Evolutionary conservation across 495 filamentous ascomycete species (phyloP).

Genomic region (Hypoxylon trugodes): DNA sequence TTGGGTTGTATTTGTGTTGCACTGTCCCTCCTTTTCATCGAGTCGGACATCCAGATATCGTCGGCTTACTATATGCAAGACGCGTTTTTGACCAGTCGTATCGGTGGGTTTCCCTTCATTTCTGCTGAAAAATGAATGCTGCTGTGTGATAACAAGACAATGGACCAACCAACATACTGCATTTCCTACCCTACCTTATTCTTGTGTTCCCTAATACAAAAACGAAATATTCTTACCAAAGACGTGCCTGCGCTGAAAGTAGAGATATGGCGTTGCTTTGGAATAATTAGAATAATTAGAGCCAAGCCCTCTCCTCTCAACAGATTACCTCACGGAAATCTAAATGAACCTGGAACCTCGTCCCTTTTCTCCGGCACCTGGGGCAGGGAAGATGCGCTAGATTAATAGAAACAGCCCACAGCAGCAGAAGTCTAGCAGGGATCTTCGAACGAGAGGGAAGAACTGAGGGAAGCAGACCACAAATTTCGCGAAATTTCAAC

Average conservation of each 20-base stretch:
- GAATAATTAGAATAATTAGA: background rate
- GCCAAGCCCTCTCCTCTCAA: conserved; percentile 17
- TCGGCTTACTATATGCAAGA: conserved; percentile 14
- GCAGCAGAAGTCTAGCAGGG: conserved; percentile 18
- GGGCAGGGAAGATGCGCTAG: conserved; percentile 21
- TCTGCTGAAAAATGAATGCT: background rate
- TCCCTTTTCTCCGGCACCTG: conserved; percentile 40
- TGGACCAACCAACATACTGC: background rate
- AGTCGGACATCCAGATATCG: conserved; percentile 6
- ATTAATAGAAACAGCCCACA: too few relatives aligned
- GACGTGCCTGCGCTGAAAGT: background rate
- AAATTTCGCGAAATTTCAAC: conserved; percentile 18
- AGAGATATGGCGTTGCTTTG: background rate
- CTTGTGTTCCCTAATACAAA: background rate
- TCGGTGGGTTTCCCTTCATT: background rate
- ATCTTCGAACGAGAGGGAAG: background rate
- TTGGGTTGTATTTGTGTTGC: conserved; percentile 10
- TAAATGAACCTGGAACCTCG: conserved; percentile 26
- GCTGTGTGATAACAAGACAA: background rate
- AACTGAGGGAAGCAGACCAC: background rate
- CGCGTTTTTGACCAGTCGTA: background rate
- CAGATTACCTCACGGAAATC: conserved; percentile 30
- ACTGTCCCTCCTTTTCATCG: conserved; percentile 20
- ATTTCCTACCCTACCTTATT: background rate
- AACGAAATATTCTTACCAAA: background rate